Conservation (phyloP, 2,329 filamentous ascomycete species). For the Beauveria bassiana region DNA sequence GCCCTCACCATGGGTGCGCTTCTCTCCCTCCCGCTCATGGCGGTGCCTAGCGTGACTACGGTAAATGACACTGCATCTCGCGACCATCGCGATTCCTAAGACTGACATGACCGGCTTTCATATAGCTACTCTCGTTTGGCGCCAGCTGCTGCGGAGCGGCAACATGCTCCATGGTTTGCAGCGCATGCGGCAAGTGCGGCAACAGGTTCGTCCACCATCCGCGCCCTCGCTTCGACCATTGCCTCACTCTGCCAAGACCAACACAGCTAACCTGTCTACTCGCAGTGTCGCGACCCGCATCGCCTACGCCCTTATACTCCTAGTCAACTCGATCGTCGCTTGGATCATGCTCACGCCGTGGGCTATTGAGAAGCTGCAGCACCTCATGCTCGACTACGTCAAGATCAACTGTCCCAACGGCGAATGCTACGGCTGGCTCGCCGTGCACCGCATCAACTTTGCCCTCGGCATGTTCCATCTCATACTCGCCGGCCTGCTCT, state of each 20-base stretch:
- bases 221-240: neutral
- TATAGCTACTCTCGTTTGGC: conserved; percentile 64
- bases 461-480: conserved; percentile 91
- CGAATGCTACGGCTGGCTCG: conserved; percentile 90
- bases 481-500: conserved; percentile 71
- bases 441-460: conserved; percentile 96
- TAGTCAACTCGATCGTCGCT: conserved; percentile 92
- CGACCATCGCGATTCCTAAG: neutral
- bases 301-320: conserved; percentile 87
- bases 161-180: conserved; percentile 92
- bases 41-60: conserved; percentile 75
- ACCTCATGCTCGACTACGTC: conserved; percentile 90
- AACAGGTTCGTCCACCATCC: conserved; percentile 58
- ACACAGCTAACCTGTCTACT: conserved; percentile 13
- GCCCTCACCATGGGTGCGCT: conserved; percentile 71
- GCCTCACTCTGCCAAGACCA: neutral
- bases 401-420: conserved; percentile 87
- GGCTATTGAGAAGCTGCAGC: conserved; percentile 92
- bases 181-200: conserved; percentile 90
- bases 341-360: conserved; percentile 99
- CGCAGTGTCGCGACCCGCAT: conserved; percentile 88
- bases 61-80: conserved; percentile 47
- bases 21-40: conserved; percentile 82
- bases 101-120: conserved; percentile 12
- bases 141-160: conserved; percentile 95